A percentile compares a stretch with the other conserved stretches of the same genome.
Conservation (phyloP, 2,329 filamentous ascomycete genomes). For the Plenodomus biglobosus region DNA sequence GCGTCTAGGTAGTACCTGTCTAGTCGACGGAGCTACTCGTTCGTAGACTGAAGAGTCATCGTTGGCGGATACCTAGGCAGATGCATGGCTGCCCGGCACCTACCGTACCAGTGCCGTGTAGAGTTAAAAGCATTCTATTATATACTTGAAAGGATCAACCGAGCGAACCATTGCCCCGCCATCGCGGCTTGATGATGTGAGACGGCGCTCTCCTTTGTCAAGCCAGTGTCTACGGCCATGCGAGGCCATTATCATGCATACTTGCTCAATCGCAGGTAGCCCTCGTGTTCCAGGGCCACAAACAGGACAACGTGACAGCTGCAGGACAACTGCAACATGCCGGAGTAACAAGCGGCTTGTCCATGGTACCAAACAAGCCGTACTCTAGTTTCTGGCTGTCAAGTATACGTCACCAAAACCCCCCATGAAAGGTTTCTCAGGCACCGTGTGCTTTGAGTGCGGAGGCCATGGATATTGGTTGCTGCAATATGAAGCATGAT, state of each 20-base stretch:
- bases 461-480: neutral
- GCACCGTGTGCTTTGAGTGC: conserved; percentile 1
- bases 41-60: conserved; percentile 12
- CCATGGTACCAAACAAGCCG: neutral
- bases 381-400: neutral
- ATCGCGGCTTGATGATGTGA: conserved; percentile 14
- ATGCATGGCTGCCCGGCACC: conserved; percentile 3
- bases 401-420: conserved; percentile 12
- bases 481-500: neutral
- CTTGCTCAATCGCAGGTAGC: neutral
- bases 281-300: neutral
- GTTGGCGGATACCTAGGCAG: neutral
- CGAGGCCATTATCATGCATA: conserved; percentile 2
- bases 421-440: neutral
- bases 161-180: conserved; percentile 8
- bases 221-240: neutral
- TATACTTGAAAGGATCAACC: conserved; percentile 5
- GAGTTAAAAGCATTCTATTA: conserved; percentile 1
- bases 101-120: conserved; percentile 4
- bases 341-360: conserved; percentile 1
- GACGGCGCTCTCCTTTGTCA: neutral
- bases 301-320: too few species aligned
- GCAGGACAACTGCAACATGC: conserved; percentile 12
- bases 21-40: conserved; percentile 1
- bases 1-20: conserved; percentile 4